These are phyloP conservation scores for Pisolithus microcarpus DNA, from an alignment of 768 basidiomycete species.

Conservation along the genomic window DNA sequence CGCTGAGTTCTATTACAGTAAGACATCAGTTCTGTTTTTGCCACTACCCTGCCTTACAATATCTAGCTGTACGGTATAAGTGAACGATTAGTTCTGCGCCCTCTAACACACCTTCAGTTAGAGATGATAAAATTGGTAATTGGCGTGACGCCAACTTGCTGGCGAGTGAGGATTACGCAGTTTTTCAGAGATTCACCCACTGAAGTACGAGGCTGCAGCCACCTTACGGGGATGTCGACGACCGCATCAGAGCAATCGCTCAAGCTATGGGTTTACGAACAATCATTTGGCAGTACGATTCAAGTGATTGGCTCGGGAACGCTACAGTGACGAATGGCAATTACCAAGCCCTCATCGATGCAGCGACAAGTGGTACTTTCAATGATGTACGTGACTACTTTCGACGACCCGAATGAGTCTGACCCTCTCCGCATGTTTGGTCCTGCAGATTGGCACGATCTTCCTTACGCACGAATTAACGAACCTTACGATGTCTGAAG, in stretches of 20 bases:
- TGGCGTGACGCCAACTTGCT: constrained; percentile 54
- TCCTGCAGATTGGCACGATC: constrained; percentile 39
- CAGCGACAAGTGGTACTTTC: constrained; percentile 39
- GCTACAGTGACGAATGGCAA: constrained; percentile 39
- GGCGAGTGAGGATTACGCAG: constrained; percentile 37
- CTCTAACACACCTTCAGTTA: constrained; percentile 27
- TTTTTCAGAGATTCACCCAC: neutral
- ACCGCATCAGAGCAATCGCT: constrained; percentile 69
- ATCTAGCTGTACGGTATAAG: constrained; percentile 18
- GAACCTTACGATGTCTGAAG: constrained; percentile 54
- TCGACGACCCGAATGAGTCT: neutral
- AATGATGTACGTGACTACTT: constrained; percentile 22
- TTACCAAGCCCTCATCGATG: constrained; percentile 47
- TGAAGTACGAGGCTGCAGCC: constrained; percentile 30
- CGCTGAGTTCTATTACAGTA: constrained; percentile 73
- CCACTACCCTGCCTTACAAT: neutral
- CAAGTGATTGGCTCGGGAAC: constrained; percentile 67
- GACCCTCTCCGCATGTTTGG: neutral
- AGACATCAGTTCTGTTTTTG: constrained; percentile 9
- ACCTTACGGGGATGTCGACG: constrained; percentile 64
- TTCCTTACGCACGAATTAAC: constrained; percentile 54
- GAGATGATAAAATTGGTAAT: constrained; percentile 49
- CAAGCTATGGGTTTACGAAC: constrained; percentile 60
- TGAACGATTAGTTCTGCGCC: neutral
- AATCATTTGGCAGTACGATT: constrained; percentile 66